Percentiles rank a stretch among this genome's conserved stretches.
These are phyloP conservation scores for Ophiostoma australiae DNA, from an alignment of 2,329 filamentous ascomycete species.

Conservation along the genomic window DNA sequence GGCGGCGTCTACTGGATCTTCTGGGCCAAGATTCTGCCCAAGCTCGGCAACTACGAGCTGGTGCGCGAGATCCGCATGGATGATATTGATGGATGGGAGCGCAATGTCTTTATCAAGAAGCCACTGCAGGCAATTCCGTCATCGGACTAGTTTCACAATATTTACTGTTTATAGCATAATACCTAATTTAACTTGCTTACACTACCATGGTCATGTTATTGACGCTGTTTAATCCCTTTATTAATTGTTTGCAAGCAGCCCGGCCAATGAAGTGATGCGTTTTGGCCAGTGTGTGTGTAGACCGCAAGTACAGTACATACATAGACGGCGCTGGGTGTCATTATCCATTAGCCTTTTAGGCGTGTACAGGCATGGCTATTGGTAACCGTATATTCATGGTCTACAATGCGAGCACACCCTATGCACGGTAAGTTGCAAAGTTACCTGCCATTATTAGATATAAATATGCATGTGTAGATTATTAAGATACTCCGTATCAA, in stretches of 20 bases:
- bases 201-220: too few species aligned
- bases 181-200: background rate
- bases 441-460: too few species aligned
- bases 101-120: slow-evolving; percentile 47
- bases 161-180: background rate
- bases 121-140: slow-evolving; percentile 31
- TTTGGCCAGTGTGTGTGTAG: background rate
- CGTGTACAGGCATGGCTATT: background rate
- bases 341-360: background rate
- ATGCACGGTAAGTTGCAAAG: too few species aligned
- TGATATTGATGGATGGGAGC: slow-evolving; percentile 59
- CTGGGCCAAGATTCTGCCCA: slow-evolving; percentile 51
- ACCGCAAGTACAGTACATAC: background rate
- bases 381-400: background rate
- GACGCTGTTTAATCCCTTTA: background rate
- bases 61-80: slow-evolving; percentile 51
- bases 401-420: too few species aligned
- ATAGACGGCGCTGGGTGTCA: background rate
- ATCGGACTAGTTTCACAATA: background rate
- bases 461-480: too few species aligned
- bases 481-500: too few species aligned
- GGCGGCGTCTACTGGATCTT: slow-evolving; percentile 54
- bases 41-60: slow-evolving; percentile 51
- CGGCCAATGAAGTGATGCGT: background rate
- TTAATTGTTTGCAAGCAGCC: background rate